phyloP scores from a whole-genome alignment of 169 alveolate genomes.

The Perkinsus marinus region DNA sequence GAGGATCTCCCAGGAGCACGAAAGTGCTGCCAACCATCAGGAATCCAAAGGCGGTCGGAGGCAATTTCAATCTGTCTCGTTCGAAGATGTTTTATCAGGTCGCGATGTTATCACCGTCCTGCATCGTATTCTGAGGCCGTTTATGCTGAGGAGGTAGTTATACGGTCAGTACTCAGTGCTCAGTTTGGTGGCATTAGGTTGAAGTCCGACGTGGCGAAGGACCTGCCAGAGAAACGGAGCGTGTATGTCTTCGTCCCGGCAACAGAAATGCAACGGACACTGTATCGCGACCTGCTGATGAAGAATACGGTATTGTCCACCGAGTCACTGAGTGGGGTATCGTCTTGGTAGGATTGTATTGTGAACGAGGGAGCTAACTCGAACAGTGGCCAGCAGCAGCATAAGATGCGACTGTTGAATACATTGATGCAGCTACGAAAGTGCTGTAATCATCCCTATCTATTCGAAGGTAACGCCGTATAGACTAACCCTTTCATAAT shows the following conservation, averaged over 20 bases:
- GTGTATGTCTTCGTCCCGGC: conserved; percentile 9
- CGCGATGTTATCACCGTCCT: conserved; percentile 60
- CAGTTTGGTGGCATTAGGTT: background rate
- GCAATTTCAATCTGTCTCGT: background rate
- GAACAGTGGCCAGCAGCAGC: conserved; percentile 37
- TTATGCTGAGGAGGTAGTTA: conserved; percentile 81
- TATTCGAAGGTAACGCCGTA: conserved; percentile 24
- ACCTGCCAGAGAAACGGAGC: conserved; percentile 10
- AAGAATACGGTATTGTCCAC: conserved; percentile 27
- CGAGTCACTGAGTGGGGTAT: background rate
- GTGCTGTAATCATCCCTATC: conserved; percentile 94
- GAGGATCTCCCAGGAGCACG: background rate
- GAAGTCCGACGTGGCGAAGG: conserved; percentile 15
- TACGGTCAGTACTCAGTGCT: background rate
- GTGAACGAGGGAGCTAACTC: background rate
- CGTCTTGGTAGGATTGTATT: background rate
- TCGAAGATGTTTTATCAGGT: background rate
- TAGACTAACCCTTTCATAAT: too few species aligned
- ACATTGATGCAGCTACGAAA: conserved; percentile 94
- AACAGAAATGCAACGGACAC: conserved; percentile 50
- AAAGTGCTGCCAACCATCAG: background rate
- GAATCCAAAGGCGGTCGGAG: background rate
- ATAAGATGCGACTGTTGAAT: conserved; percentile 83
- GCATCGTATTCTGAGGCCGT: conserved; percentile 91
- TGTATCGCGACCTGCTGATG: conserved; percentile 59